Conservation (phyloP, 2,329 filamentous ascomycete genomes). For the Clarireedia sp. region DNA sequence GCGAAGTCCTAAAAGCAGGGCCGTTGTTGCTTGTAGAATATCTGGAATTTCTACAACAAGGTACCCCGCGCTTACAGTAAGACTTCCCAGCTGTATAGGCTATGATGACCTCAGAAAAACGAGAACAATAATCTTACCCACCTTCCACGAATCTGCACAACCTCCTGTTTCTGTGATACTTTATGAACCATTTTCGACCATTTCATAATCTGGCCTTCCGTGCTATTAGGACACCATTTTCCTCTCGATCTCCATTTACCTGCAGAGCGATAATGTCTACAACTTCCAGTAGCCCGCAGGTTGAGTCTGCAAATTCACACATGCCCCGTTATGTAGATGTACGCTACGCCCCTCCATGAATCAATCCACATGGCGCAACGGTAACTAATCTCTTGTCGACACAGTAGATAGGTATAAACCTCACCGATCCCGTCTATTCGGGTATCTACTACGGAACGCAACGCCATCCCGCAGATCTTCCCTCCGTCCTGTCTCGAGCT, state of each 20-base stretch:
- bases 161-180: neutral
- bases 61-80: too few relatives aligned
- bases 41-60: too few relatives aligned
- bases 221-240: neutral
- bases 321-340: slow-evolving; percentile 11
- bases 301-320: neutral
- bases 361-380: neutral
- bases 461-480: slow-evolving; percentile 64
- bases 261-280: slow-evolving; percentile 1
- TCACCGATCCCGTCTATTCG: slow-evolving; percentile 84
- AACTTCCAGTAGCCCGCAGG: neutral
- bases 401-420: slow-evolving; percentile 79
- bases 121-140: too few relatives aligned
- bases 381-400: slow-evolving; percentile 1
- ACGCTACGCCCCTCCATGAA: neutral
- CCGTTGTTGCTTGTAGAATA: too few relatives aligned
- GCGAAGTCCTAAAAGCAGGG: too few relatives aligned
- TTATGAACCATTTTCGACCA: slow-evolving; percentile 3
- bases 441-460: slow-evolving; percentile 78
- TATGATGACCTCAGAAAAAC: too few relatives aligned
- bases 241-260: neutral
- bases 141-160: too few relatives aligned
- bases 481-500: slow-evolving; percentile 71
- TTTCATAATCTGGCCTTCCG: neutral
- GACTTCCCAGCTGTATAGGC: too few relatives aligned